These are phyloP conservation scores for Suillus clintonianus DNA, from an alignment of 768 basidiomycete species.

Conservation along the genomic window DNA sequence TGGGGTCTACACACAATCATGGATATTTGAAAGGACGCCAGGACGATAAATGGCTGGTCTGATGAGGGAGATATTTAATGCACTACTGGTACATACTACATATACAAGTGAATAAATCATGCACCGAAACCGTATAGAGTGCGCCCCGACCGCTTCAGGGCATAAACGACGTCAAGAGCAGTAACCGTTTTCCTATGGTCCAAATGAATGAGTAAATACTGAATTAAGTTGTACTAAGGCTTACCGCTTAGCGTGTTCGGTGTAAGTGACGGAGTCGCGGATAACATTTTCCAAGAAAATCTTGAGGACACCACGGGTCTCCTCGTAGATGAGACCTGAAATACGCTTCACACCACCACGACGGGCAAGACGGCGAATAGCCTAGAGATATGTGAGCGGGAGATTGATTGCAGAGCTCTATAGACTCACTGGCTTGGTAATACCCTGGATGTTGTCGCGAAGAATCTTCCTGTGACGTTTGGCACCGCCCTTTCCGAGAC, in stretches of 20 bases:
- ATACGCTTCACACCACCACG: slow-evolving; percentile 95
- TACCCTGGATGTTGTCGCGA: slow-evolving; percentile 52
- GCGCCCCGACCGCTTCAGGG: slow-evolving; percentile 74
- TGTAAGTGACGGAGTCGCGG: slow-evolving; percentile 91
- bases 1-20: background rate
- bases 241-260: slow-evolving; percentile 84
- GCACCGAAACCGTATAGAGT: slow-evolving; percentile 86
- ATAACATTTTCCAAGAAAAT: slow-evolving; percentile 89
- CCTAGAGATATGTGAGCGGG: slow-evolving; percentile 65
- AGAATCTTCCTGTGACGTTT: slow-evolving; percentile 50
- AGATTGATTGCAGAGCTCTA: slow-evolving; percentile 20
- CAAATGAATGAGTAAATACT: slow-evolving; percentile 1
- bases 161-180: slow-evolving; percentile 81
- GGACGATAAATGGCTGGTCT: background rate
- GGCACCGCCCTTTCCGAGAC: slow-evolving; percentile 57
- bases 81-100: background rate
- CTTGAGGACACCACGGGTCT: slow-evolving; percentile 92
- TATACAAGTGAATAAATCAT: slow-evolving; percentile 30
- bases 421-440: slow-evolving; percentile 46
- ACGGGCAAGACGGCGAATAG: slow-evolving; percentile 83
- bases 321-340: slow-evolving; percentile 86
- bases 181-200: slow-evolving; percentile 73
- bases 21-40: background rate
- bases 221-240: background rate
- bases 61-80: background rate